Evolutionary conservation across 78 protist species (phyloP).

Genomic region (slime mould (Dictyostelium discoideum)): DNA sequence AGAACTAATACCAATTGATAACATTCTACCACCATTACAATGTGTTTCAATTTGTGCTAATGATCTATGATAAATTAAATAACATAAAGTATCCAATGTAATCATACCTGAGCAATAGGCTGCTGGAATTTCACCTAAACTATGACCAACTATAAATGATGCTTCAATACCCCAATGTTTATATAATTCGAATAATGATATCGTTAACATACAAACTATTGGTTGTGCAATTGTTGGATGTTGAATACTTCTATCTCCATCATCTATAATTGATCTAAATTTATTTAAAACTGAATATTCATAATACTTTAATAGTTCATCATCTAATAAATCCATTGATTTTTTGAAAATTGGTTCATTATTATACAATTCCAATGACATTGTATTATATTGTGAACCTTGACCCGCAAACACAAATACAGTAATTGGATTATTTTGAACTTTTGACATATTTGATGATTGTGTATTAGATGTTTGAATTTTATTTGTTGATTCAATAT

Average conservation of each 20-base stretch:
- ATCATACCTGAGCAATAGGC: conserved; percentile 25
- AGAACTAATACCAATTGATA: conserved; percentile 6
- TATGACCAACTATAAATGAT: conserved; percentile 62
- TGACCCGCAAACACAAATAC: conserved; percentile 74
- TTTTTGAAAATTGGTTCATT: conserved; percentile 1
- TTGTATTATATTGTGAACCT: conserved; percentile 75
- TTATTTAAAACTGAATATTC: conserved; percentile 1
- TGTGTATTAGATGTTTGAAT: neutral
- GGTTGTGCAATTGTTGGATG: conserved; percentile 60
- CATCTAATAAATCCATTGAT: conserved; percentile 10
- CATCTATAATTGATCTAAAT: neutral
- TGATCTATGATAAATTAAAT: conserved; percentile 28
- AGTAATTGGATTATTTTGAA: neutral
- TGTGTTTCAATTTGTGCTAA: neutral
- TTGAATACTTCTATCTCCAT: neutral
- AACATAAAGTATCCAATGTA: neutral
- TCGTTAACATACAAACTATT: conserved; percentile 12
- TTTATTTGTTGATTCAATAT: neutral
- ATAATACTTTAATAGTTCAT: neutral
- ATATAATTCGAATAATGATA: conserved; percentile 30
- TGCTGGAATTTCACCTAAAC: conserved; percentile 71
- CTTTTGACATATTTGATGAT: neutral
- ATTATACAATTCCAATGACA: conserved; percentile 36
- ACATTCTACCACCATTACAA: conserved; percentile 54
- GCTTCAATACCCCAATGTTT: conserved; percentile 40